These are phyloP conservation scores for Arabidopsis arenosa DNA, from an alignment of 345 rosid genomes.

Conservation along the genomic window DNA sequence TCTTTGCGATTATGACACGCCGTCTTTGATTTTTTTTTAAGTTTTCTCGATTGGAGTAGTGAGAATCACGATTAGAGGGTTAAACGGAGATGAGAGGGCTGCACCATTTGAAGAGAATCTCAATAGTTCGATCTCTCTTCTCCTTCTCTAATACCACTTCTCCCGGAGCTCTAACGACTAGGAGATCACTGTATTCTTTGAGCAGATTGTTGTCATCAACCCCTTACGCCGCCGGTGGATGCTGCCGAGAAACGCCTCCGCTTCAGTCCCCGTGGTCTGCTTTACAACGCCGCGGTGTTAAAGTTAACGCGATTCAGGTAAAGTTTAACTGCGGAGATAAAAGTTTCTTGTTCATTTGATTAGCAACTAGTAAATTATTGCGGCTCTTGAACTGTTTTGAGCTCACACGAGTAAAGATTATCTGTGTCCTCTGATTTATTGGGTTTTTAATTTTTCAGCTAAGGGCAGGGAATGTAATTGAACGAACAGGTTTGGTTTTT, in stretches of 20 bases:
- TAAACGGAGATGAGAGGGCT: slow-evolving; percentile 42
- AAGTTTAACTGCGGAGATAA: neutral
- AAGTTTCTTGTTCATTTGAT: slow-evolving; percentile 1
- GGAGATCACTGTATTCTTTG: slow-evolving; percentile 37
- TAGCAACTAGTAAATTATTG: neutral
- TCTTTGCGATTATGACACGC: neutral
- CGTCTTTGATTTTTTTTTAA: neutral
- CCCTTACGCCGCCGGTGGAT: slow-evolving; percentile 16
- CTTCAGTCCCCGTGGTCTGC: slow-evolving; percentile 60
- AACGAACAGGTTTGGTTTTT: slow-evolving; percentile 66
- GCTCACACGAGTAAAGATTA: neutral
- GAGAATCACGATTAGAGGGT: slow-evolving; percentile 8
- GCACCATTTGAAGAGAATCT: slow-evolving; percentile 37
- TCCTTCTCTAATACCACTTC: neutral
- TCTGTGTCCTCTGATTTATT: neutral
- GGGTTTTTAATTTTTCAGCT: slow-evolving; percentile 51
- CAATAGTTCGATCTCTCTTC: slow-evolving; percentile 44
- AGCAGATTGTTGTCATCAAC: slow-evolving; percentile 29
- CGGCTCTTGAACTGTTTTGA: neutral
- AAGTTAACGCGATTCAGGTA: slow-evolving; percentile 81
- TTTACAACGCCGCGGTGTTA: slow-evolving; percentile 71
- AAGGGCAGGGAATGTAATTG: slow-evolving; percentile 83
- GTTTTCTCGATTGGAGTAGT: neutral
- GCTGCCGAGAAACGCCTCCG: slow-evolving; percentile 22
- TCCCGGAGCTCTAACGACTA: neutral